A percentile compares a stretch with the other conserved stretches of the same genome.
Evolutionary conservation across 441 rosid genomes (phyloP).

Genomic region (Aleurites moluccanus): DNA sequence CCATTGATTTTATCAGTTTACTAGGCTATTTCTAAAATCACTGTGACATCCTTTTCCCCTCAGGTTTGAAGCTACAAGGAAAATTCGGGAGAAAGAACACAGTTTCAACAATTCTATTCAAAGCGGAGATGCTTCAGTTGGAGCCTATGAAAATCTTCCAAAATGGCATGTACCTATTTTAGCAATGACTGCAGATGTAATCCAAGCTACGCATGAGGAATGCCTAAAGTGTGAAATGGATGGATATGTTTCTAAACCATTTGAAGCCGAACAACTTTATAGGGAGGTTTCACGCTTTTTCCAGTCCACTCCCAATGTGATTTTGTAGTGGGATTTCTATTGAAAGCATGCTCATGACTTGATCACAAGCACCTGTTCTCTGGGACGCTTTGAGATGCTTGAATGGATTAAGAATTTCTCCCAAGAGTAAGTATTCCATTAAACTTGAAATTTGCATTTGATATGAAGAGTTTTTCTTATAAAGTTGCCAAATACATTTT

Average conservation of each 20-base stretch:
- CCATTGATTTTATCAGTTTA: too few species aligned
- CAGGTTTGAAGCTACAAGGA: constrained; percentile 83
- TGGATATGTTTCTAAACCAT: constrained; percentile 94
- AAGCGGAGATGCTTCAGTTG: constrained; percentile 34
- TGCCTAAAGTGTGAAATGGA: constrained; percentile 71
- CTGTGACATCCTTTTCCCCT: background rate
- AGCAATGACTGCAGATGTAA: constrained; percentile 97
- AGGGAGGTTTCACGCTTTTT: constrained; percentile 72
- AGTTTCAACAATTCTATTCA: constrained; percentile 35
- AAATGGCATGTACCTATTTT: constrained; percentile 68
- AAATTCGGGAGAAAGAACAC: constrained; percentile 59
- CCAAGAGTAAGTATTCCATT: constrained; percentile 38
- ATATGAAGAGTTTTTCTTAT: background rate
- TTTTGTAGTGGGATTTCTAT: constrained; percentile 19
- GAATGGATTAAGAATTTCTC: constrained; percentile 25
- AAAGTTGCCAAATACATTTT: background rate
- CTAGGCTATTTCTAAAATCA: too few species aligned
- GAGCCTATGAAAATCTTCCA: constrained; percentile 31
- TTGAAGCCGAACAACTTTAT: constrained; percentile 81
- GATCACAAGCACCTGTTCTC: constrained; percentile 24
- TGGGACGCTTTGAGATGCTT: constrained; percentile 23
- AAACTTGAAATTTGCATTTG: background rate
- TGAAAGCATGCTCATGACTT: constrained; percentile 19
- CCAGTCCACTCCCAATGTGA: constrained; percentile 25
- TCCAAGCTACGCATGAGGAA: constrained; percentile 80